Base-by-base conservation (phyloP, 768 basidiomycete species). In the Suillus lakei region DNA sequence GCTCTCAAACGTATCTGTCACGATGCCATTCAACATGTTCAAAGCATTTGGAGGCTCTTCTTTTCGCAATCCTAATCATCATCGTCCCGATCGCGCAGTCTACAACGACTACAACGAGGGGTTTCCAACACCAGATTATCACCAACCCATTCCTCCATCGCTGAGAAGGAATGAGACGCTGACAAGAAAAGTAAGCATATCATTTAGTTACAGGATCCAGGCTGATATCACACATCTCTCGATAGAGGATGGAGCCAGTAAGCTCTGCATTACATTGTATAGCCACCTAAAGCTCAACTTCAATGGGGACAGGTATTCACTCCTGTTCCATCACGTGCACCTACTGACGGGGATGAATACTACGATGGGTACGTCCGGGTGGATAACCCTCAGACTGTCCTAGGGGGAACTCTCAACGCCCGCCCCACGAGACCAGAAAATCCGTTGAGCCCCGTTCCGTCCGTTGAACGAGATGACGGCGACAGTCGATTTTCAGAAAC, bases 1-100 rank as follows among this genome's bases (percentile, higher is more conserved):
- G 36, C 55, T 71, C 65, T 68, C 62, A 59, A 39, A 28, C 65
- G 58, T 60, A 60, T 64, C 72, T 66, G 64, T 61, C 71, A 76
- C 74, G 63, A 77, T 77, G 76, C 76, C 76, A 66, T 78, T 77
- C 66, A 78, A 77, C 67, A 77, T 77, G 77, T 77, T 77, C 69
- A 77, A 77, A 68, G 76, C 73, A 68, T 74, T 77, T 56, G 67
- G 74, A 64, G 69, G 77, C 66, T 76, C 64, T 15, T 51, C 44
- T 60, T 58, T 74, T 63, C 75, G 75, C 73, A 78, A 67, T 68
- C 75, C 75, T 43, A 36, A 55, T 30, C 69, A 74, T 55, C 76
- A 69, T 53, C 72, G 26, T 41, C 38, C 66, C 28, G 76, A 76
- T 67, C 60, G 70, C 34, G 46, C 64, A 50, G 64, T 70, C 55